Conservation (phyloP, 164 flowering plant genomes). For the Santalum album region DNA sequence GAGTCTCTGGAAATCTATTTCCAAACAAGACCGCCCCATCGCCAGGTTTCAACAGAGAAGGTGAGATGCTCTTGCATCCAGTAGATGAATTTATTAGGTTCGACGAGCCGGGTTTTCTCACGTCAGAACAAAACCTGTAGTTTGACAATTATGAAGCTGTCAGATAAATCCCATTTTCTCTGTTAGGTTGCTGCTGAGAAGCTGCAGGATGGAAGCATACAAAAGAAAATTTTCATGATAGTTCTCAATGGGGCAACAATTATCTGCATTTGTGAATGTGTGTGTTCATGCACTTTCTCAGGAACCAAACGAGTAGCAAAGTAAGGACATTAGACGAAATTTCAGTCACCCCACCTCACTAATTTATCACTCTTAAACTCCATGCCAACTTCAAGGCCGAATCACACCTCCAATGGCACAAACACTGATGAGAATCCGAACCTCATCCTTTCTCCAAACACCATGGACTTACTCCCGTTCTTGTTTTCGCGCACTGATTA, state of each 20-base stretch:
- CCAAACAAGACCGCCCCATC: conserved; percentile 14
- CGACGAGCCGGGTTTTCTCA: conserved; percentile 26
- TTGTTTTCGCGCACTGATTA: no score
- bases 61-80: conserved; percentile 20
- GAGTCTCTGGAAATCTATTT: conserved; percentile 21
- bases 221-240: no score
- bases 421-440: not conserved
- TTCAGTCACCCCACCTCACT: conserved; percentile 37
- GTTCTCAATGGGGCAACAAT: no score
- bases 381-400: conserved; percentile 16
- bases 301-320: conserved; percentile 5
- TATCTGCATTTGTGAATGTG: no score
- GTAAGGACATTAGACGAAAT: not conserved
- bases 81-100: conserved; percentile 28
- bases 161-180: no score
- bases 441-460: not conserved
- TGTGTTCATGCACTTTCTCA: no score
- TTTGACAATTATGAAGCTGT: not conserved
- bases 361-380: conserved; percentile 47
- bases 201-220: no score
- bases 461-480: no score
- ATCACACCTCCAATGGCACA: not conserved
- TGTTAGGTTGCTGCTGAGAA: no score
- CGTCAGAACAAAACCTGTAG: conserved; percentile 57
- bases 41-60: conserved; percentile 28